Evolutionary conservation across 148 eudicot species (phyloP), one percentile per base, ranked within the genome.

Genomic region (Bassia scoparia): DNA sequence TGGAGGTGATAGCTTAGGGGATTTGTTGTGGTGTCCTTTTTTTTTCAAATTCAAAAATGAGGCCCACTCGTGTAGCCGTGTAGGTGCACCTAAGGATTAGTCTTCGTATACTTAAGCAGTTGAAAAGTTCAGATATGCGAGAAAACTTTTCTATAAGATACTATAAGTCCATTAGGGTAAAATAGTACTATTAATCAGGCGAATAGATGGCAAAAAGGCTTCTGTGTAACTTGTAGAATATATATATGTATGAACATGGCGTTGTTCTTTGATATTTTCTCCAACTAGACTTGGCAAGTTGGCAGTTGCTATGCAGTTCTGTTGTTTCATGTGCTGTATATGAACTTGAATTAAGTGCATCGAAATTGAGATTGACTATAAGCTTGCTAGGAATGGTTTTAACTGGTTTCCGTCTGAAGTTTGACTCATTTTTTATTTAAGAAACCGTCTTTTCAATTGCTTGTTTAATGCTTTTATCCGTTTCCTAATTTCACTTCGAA

Each of bases 41-140:
- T 27, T 30, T 68, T 56, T 68, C 58, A 46, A n/a, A n/a, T n/a
- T n/a, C n/a, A n/a, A n/a, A n/a, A 48, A 61, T n/a, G 54, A 46
- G 46, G 68, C 52, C 46, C n/a, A n/a, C n/a, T n/a, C n/a, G n/a
- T n/a, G n/a, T 8, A 23, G 54, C 18, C 53, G 24, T 55, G 14
- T 58, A 58, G 18, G n/a, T 34, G 46, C 15, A n/a, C 26, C 34
- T 58, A 15, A 58, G 13, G 38, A 55, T n/a, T n/a, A 41, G 12
- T 41, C 46, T 41, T 37, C 43, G 9, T 37, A 5, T 37, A 5
- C 2, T 37, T 37, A 10, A 37, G 43, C 43, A 37, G 43, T 6
- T 37, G 12, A 8, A 5, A 41, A 41, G 46, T 41, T 41, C 46
- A 1, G 12, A 41, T 41, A 41, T 41, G 46, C n/a, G n/a, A n/a